These are phyloP conservation scores for Uronychia binucleata DNA, from an alignment of 73 alveolate genomes.

Conservation along the genomic window DNA sequence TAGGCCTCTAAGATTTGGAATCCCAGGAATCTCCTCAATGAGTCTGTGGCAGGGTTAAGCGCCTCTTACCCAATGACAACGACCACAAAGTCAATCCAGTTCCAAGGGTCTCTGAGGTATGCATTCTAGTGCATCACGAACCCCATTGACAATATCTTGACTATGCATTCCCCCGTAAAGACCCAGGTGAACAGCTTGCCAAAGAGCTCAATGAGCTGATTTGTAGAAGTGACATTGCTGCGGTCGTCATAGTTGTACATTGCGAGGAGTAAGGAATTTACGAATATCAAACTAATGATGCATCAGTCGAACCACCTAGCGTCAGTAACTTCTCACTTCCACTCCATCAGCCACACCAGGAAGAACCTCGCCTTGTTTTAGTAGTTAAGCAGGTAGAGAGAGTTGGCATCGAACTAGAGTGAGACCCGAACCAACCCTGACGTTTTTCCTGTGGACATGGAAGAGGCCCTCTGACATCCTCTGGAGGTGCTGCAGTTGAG, in stretches of 20 bases:
- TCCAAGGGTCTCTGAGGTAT: slow-evolving; percentile 15
- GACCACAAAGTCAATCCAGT: slow-evolving; percentile 25
- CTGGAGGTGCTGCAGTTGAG: no score
- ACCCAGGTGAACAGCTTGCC: no score
- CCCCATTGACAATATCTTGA: slow-evolving; percentile 4
- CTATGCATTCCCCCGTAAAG: neutral
- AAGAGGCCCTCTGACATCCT: slow-evolving; percentile 17
- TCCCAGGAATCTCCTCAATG: slow-evolving; percentile 19
- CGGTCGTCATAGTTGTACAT: neutral
- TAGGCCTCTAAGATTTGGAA: slow-evolving; percentile 53
- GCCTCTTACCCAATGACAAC: slow-evolving; percentile 26
- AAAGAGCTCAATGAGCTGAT: no score
- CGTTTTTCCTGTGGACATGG: slow-evolving; percentile 14
- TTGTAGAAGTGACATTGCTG: neutral
- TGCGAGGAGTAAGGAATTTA: neutral
- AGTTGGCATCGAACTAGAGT: slow-evolving; percentile 18
- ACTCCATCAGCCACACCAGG: slow-evolving; percentile 15
- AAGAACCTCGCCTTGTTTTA: neutral
- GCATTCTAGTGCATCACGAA: neutral
- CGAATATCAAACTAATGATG: neutral
- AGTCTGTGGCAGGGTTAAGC: no score
- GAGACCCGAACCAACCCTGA: slow-evolving; percentile 2
- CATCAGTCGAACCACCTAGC: slow-evolving; percentile 32
- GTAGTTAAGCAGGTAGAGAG: slow-evolving; percentile 1
- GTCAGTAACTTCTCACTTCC: slow-evolving; percentile 19